Conservation (phyloP, 331 rosid genomes). For the Stylosanthes scabra region DNA sequence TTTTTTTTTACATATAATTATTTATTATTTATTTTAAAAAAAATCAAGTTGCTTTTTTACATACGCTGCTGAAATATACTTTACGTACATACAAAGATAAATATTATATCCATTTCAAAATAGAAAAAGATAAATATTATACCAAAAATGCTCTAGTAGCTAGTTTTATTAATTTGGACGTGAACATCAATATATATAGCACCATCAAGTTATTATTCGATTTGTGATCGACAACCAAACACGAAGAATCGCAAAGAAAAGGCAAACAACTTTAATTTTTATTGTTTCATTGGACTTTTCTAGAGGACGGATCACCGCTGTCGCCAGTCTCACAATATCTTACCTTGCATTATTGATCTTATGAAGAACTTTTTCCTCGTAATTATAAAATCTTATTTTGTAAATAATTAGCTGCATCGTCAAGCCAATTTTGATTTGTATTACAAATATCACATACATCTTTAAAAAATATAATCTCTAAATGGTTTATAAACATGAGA, state of each 20-base stretch:
- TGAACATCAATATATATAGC: conserved; percentile 2
- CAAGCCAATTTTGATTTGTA: no score
- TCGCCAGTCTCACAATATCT: background rate
- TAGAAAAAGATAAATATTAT: no score
- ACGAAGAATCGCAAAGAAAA: conserved; percentile 33
- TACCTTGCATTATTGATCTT: background rate
- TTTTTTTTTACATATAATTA: background rate
- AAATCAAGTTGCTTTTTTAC: conserved; percentile 18
- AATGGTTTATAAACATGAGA: no score
- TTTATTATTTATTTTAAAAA: background rate
- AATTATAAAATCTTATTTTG: background rate
- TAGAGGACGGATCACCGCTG: background rate
- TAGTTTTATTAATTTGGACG: conserved; percentile 16
- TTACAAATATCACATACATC: no score
- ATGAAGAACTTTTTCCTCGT: background rate
- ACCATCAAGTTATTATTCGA: conserved; percentile 40
- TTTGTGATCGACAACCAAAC: conserved; percentile 1
- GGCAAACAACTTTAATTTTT: conserved; percentile 34
- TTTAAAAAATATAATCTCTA: no score
- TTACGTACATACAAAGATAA: background rate
- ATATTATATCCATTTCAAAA: no score
- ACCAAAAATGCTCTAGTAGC: no score
- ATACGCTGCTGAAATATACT: conserved; percentile 16
- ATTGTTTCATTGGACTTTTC: conserved; percentile 28
- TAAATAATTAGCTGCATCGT: no score